These are phyloP conservation scores for Beta vulgaris DNA, from an alignment of 148 eudicot genomes.

Conservation along the genomic window DNA sequence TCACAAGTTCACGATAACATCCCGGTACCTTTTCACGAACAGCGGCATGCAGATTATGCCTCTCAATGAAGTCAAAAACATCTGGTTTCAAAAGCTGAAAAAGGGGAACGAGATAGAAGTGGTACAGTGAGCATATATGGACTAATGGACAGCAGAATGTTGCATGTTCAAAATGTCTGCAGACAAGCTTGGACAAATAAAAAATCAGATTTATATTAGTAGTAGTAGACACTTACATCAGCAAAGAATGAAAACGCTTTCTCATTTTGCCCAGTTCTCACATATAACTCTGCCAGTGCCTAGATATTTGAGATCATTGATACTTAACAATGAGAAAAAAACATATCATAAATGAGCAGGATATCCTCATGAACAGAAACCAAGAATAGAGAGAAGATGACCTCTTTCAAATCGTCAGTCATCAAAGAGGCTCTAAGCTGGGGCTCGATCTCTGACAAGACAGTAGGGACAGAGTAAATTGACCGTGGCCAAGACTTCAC, in stretches of 20 bases:
- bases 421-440: constrained; percentile 74
- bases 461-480: constrained; percentile 70
- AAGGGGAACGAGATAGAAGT: constrained; percentile 8
- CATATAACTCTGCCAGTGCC: constrained; percentile 93
- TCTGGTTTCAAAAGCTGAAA: constrained; percentile 88
- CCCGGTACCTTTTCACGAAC: constrained; percentile 80
- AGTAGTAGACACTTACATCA: constrained; percentile 86
- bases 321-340: constrained; percentile 17
- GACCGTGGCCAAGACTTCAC: constrained; percentile 86
- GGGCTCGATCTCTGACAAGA: constrained; percentile 86
- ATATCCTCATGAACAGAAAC: neutral
- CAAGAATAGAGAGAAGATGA: constrained; percentile 17
- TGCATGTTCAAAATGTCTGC: constrained; percentile 6
- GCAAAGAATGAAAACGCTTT: constrained; percentile 87
- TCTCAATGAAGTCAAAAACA: constrained; percentile 90
- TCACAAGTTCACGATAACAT: neutral
- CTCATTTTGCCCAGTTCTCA: constrained; percentile 78
- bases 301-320: constrained; percentile 25
- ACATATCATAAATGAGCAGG: constrained; percentile 12
- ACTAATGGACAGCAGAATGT: constrained; percentile 11
- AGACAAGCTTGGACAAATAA: constrained; percentile 5
- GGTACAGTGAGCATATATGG: neutral
- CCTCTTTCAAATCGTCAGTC: constrained; percentile 89
- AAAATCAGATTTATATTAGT: neutral
- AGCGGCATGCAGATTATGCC: constrained; percentile 74